Conservation (phyloP, 164 flowering plant genomes). For the Cinnamomum micranthum region DNA sequence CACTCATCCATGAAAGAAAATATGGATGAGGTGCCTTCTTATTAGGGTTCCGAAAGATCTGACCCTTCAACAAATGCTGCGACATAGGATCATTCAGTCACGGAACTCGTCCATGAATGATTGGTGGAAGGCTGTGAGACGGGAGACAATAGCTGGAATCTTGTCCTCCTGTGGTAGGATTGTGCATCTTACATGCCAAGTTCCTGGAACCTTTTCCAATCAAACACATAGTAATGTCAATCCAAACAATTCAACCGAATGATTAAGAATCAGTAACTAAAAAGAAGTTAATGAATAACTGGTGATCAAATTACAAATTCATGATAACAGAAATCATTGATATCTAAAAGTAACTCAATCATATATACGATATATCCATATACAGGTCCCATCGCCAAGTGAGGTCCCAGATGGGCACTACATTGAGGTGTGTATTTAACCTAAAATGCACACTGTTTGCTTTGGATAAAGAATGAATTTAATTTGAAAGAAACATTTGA, state of each 20-base stretch:
- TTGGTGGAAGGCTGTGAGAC: constrained; percentile 71
- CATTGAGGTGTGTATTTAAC: no score
- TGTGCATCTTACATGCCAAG: constrained; percentile 96
- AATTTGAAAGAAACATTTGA: no score
- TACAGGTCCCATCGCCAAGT: no score
- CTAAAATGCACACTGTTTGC: no score
- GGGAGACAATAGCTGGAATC: constrained; percentile 80
- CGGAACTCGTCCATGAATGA: constrained; percentile 83
- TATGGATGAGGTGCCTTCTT: background rate
- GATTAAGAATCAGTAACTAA: background rate
- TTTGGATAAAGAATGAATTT: no score
- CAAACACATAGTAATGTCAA: background rate
- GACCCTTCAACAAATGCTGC: background rate
- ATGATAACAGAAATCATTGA: background rate
- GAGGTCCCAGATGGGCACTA: no score
- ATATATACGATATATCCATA: no score
- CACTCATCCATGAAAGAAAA: background rate
- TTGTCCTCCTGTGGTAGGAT: constrained; percentile 95
- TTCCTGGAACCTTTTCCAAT: constrained; percentile 75
- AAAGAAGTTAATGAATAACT: background rate
- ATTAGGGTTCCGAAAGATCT: background rate
- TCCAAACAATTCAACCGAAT: background rate
- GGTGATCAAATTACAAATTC: background rate
- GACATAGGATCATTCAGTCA: constrained; percentile 28
- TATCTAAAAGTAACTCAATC: background rate